Percentiles rank a stretch among this genome's conserved stretches.
phyloP scores from a whole-genome alignment of 2,329 filamentous ascomycete species.

The Myriangium duriaei region DNA sequence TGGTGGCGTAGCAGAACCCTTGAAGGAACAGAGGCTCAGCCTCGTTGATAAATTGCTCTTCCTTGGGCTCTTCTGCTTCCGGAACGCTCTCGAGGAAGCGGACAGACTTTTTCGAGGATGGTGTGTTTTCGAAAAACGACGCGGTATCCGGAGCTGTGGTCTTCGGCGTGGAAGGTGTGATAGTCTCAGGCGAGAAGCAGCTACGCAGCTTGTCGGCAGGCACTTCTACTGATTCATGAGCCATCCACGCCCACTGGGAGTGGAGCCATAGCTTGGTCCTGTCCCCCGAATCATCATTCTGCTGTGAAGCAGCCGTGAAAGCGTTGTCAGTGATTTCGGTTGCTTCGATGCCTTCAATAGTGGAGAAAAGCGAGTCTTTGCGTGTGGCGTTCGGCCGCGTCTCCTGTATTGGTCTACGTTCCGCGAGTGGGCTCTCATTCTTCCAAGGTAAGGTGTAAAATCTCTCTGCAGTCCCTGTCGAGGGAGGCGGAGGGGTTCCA shows the following conservation, averaged over 20 bases:
- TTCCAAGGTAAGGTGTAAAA: constrained; percentile 80
- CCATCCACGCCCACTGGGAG: constrained; percentile 44
- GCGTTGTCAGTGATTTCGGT: constrained; percentile 37
- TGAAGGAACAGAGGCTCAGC: constrained; percentile 72
- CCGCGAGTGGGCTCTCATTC: constrained; percentile 31
- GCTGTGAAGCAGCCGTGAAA: background rate
- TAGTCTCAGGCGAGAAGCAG: constrained; percentile 8
- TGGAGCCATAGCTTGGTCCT: constrained; percentile 77
- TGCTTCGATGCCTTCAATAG: constrained; percentile 25
- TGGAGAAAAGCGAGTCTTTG: constrained; percentile 22
- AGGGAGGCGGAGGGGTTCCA: constrained; percentile 47
- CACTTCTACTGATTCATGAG: background rate
- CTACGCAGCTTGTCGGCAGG: constrained; percentile 3
- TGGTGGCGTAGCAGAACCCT: constrained; percentile 65
- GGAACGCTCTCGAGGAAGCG: constrained; percentile 48
- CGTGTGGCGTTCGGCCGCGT: constrained; percentile 43
- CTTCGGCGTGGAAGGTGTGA: background rate
- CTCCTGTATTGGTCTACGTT: constrained; percentile 54
- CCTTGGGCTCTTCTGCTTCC: constrained; percentile 9
- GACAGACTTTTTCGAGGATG: constrained; percentile 56
- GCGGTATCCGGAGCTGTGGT: constrained; percentile 19
- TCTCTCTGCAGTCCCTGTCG: constrained; percentile 79
- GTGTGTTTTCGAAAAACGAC: constrained; percentile 19
- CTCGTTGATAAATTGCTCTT: background rate
- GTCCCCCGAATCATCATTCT: constrained; percentile 55